Evolutionary conservation across 1,139 yeast genomes (phyloP).

Genomic region (Kluyveromyces sp.): DNA sequence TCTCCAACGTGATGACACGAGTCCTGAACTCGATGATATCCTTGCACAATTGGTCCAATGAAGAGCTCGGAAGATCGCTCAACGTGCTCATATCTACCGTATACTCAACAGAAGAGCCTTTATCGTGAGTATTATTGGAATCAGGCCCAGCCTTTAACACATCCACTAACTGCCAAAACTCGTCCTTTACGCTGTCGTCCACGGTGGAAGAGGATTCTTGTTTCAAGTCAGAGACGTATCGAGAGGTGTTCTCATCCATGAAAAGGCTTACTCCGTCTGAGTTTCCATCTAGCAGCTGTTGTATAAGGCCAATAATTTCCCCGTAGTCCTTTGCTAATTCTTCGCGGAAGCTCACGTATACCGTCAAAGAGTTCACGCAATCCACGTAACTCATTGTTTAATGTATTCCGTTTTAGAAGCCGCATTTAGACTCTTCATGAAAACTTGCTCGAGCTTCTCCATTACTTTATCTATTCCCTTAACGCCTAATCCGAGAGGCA

Average conservation of each 20-base stretch:
- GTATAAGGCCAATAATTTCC: neutral
- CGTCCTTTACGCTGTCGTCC: conserved; percentile 1
- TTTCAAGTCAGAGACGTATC: conserved; percentile 11
- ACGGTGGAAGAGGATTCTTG: neutral
- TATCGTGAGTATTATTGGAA: neutral
- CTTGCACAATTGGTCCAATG: conserved; percentile 48
- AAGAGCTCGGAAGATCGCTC: conserved; percentile 53
- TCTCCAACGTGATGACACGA: conserved; percentile 50
- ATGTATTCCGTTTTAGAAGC: conserved; percentile 1
- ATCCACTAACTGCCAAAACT: conserved; percentile 3
- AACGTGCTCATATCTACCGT: conserved; percentile 54
- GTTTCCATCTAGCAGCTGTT: neutral
- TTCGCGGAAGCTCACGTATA: conserved; percentile 15
- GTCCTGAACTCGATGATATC: conserved; percentile 59
- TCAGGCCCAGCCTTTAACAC: conserved; percentile 3
- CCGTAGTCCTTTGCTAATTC: neutral
- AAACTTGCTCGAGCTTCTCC: conserved; percentile 3
- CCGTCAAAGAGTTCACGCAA: conserved; percentile 14
- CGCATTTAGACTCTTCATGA: neutral
- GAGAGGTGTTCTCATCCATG: conserved; percentile 17
- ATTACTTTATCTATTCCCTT: conserved; percentile 5
- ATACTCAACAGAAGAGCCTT: conserved; percentile 30
- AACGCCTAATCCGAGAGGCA: conserved; percentile 8
- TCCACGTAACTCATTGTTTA: conserved; percentile 9
- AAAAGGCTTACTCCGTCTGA: conserved; percentile 9